Base-by-base conservation (phyloP, 2,329 filamentous ascomycete genomes). In the Aspergillus bombycis region DNA sequence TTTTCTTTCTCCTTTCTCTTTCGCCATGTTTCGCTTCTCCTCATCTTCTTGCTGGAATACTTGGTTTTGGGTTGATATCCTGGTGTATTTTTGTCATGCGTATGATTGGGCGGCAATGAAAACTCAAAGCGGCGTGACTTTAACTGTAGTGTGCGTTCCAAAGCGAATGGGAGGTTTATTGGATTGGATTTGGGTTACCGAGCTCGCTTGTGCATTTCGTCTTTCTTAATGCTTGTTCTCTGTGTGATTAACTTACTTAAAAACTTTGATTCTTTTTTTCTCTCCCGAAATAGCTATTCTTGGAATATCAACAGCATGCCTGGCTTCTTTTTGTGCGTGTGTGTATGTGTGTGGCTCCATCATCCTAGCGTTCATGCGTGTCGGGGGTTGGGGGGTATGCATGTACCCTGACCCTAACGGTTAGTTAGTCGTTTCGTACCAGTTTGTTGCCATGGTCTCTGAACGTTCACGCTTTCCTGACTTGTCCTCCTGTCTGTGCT, bases 381-480 rank as follows among this genome's bases (percentile, higher is more conserved):
- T 57, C 62, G 61, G 50, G 50, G 38, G 32, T 61, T 59, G 56
- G 30, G 28, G 57, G 32, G 26, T 50, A 45, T 57, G 61, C 62
- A 66, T 61, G 38, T 65, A 58, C 58, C 54, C 60, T 58, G 65
- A 65, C 61, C 61, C 63, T 64, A 67, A 62, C 28, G 58, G 36
- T 43, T 60, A 60, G 36, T 43, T 60, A 60, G 50, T 46, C 57
- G 56, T 56, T 56, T 62, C 54, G 38, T 34, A 62, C 55, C 53
- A 57, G 38, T 16, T 46, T 53, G 41, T 19, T 56, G 34, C 28
- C 26, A 26, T 28, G 3, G 36, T 58, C 41, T 56, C 32, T 41
- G 41, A 32, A 26, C 16, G 54, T 56, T 28, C 4, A 28, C 2
- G 26, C 26, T 28, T 61, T 45, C 41, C 62, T 50, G 26, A 32